Base-by-base conservation (phyloP, 805 yeast species). In the Naumovozyma baii region DNA sequence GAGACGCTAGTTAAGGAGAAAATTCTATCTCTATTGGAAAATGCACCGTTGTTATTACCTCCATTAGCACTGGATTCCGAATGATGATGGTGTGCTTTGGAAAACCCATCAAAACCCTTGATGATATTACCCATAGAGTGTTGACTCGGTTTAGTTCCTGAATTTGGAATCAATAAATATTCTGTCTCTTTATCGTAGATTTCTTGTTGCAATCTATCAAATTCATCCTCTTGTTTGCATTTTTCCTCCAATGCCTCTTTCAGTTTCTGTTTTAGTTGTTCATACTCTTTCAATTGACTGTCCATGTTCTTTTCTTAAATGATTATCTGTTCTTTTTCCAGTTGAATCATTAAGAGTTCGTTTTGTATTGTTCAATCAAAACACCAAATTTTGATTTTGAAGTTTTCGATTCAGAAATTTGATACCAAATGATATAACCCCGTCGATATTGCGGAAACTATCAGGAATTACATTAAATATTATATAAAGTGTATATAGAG, bases 71-170 rank as follows among this genome's bases (percentile, higher is more conserved):
- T 29, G 15, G 31, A 29, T 9, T 29, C 31, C 5, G 5, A 5
- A 9, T 39, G 41, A 22, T 48, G 48, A 25, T 50, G 52, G 29
- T 47, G 50, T 3, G 49, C 40, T 48, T 81, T 83, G 36, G 80
- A 69, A 53, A 83, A 82, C 50, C 76, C 81, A 36, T 88, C 96
- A 52, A 87, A 88, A 1, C 97, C 97, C 46, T 82, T 81, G n/a
- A 86, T 82, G 19, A 90, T 80, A 58, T 85, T 88, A 0, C 96
- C 64, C 12, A 48, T 43, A 19, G 40, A 33, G 15, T 38, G 37
- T 1, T 3, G 29, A 20, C 20, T 28, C 14, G n/a, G 39, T 38
- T 32, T 41, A 5, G n/a, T 20, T 25, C 28, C 22, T n/a, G 33
- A 32, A 30, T 20, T 36, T 88, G 20, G 69, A 60, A 20, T 65